These are phyloP conservation scores for Beverwykella pulmonaria DNA, from an alignment of 495 filamentous ascomycete species.

Conservation along the genomic window DNA sequence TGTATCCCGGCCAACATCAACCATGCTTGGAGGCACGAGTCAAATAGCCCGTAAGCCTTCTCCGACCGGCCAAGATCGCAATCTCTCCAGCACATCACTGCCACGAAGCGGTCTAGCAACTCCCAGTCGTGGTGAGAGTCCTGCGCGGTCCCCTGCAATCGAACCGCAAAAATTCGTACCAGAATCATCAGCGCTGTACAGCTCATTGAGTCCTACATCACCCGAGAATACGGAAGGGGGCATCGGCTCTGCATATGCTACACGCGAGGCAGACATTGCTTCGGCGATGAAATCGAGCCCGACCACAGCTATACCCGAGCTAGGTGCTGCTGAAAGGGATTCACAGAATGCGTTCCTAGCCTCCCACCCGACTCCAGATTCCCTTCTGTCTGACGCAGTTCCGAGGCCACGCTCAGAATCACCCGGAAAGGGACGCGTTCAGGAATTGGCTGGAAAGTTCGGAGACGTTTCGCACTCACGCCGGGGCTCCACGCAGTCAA, in stretches of 20 bases:
- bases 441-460: slow-evolving; percentile 54
- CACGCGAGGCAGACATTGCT: slow-evolving; percentile 50
- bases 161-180: slow-evolving; percentile 47
- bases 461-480: slow-evolving; percentile 43
- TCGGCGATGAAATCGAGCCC: slow-evolving; percentile 33
- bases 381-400: not conserved
- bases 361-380: slow-evolving; percentile 24
- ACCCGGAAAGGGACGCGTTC: slow-evolving; percentile 51
- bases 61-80: slow-evolving; percentile 41
- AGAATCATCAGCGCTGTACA: slow-evolving; percentile 38
- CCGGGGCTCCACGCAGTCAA: slow-evolving; percentile 44
- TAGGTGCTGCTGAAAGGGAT: slow-evolving; percentile 27
- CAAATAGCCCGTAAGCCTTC: slow-evolving; percentile 47
- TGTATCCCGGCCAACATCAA: slow-evolving; percentile 28
- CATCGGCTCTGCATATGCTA: slow-evolving; percentile 21
- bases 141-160: slow-evolving; percentile 60
- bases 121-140: slow-evolving; percentile 64
- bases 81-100: slow-evolving; percentile 40
- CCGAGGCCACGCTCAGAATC: slow-evolving; percentile 44
- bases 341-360: slow-evolving; percentile 34
- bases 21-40: slow-evolving; percentile 38
- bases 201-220: slow-evolving; percentile 12
- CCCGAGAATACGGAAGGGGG: slow-evolving; percentile 11
- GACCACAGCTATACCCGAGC: slow-evolving; percentile 2
- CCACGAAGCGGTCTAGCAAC: slow-evolving; percentile 62